phyloP scores from a whole-genome alignment of 1,139 yeast genomes.

The Saccharomyces hybrid region DNA sequence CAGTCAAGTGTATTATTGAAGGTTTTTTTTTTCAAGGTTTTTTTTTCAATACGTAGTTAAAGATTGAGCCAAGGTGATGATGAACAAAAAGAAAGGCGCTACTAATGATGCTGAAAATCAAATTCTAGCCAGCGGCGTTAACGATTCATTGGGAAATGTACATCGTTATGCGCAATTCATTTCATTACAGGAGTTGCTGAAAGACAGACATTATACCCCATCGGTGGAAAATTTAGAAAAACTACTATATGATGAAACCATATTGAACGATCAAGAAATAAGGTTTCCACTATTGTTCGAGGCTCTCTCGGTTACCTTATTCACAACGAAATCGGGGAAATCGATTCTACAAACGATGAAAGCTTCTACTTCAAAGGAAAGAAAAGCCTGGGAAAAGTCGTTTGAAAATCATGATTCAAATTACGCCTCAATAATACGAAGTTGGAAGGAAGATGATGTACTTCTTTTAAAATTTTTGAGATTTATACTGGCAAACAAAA shows the following conservation, averaged over 20 bases:
- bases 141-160: background rate
- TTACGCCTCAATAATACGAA: constrained; percentile 1
- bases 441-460: background rate
- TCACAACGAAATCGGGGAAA: constrained; percentile 22
- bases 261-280: background rate
- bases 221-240: background rate
- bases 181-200: constrained; percentile 10
- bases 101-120: background rate
- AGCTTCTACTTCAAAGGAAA: constrained; percentile 7
- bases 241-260: background rate
- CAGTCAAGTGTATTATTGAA: background rate
- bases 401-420: background rate
- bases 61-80: background rate
- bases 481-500: constrained; percentile 16
- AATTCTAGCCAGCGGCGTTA: background rate
- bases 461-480: constrained; percentile 13
- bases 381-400: constrained; percentile 1
- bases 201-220: constrained; percentile 5
- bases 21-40: background rate
- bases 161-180: background rate
- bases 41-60: background rate
- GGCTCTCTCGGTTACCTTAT: constrained; percentile 15
- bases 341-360: constrained; percentile 10
- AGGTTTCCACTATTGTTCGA: constrained; percentile 10
- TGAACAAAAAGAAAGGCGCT: background rate